These are phyloP conservation scores for Mycosphaerelloides madeirae DNA, from an alignment of 2,329 filamentous ascomycete genomes.

Conservation along the genomic window DNA sequence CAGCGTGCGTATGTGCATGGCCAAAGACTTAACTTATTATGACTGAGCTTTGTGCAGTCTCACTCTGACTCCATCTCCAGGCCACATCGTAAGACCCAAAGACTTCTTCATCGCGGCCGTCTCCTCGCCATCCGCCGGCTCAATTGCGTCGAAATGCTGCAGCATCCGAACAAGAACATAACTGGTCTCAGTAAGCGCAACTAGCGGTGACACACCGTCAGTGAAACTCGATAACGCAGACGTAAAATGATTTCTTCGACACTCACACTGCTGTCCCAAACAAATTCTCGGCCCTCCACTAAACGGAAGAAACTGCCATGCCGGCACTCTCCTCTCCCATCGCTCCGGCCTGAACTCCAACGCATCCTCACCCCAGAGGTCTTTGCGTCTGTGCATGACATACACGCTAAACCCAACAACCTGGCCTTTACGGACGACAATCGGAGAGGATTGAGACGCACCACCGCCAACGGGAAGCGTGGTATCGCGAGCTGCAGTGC, in stretches of 20 bases:
- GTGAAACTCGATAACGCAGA: too few relatives aligned
- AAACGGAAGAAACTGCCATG: slow-evolving; percentile 36
- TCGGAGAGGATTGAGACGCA: slow-evolving; percentile 43
- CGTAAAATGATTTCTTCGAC: too few relatives aligned
- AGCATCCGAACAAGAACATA: slow-evolving; percentile 69
- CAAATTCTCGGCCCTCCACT: slow-evolving; percentile 32
- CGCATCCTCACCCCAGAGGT: slow-evolving; percentile 48
- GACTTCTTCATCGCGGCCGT: slow-evolving; percentile 26
- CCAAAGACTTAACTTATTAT: neutral
- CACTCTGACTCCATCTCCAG: slow-evolving; percentile 20
- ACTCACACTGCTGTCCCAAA: slow-evolving; percentile 53
- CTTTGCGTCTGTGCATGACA: slow-evolving; percentile 44
- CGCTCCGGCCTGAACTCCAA: slow-evolving; percentile 46
- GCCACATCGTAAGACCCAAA: slow-evolving; percentile 27
- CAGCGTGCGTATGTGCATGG: too few relatives aligned
- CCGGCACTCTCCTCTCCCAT: slow-evolving; percentile 33
- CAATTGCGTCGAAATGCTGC: slow-evolving; percentile 58
- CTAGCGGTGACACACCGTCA: too few relatives aligned
- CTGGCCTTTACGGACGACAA: slow-evolving; percentile 48
- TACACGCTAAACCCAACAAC: slow-evolving; percentile 43
- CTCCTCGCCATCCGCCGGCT: slow-evolving; percentile 25
- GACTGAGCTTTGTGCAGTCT: slow-evolving; percentile 14
- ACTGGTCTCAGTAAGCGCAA: slow-evolving; percentile 69
- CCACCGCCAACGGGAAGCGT: slow-evolving; percentile 49
- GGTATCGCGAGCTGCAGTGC: slow-evolving; percentile 47